Percentiles rank a stretch among this genome's conserved stretches.
These are phyloP conservation scores for Lachnellula willkommii DNA, from an alignment of 2,329 filamentous ascomycete species.

Conservation along the genomic window DNA sequence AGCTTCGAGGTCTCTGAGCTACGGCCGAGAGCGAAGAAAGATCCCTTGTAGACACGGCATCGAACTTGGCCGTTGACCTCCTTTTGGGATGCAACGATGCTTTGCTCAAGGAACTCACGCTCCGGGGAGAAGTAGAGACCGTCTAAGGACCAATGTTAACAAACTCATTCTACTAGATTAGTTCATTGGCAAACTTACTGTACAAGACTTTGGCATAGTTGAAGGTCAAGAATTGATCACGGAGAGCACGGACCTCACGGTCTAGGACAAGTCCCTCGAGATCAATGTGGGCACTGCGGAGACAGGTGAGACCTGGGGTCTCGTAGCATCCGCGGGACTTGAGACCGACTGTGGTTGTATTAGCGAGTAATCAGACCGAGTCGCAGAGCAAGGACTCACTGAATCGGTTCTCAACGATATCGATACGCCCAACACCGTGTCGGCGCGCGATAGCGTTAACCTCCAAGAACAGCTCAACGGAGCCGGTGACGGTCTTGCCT, in stretches of 20 bases:
- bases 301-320: conserved; percentile 30
- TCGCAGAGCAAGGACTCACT: conserved; percentile 26
- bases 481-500: conserved; percentile 59
- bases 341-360: conserved; percentile 49
- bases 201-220: conserved; percentile 54
- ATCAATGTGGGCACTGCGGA: conserved; percentile 42
- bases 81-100: conserved; percentile 55
- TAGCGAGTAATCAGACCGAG: background rate
- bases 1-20: conserved; percentile 62
- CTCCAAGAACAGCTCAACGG: conserved; percentile 66
- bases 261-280: conserved; percentile 64
- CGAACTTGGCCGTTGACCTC: conserved; percentile 58
- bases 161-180: background rate
- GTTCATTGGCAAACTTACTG: conserved; percentile 30
- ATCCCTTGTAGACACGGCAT: conserved; percentile 62
- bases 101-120: conserved; percentile 65
- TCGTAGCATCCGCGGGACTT: conserved; percentile 82
- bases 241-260: conserved; percentile 61
- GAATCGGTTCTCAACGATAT: conserved; percentile 79
- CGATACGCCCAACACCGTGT: conserved; percentile 73
- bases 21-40: conserved; percentile 53
- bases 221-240: conserved; percentile 65
- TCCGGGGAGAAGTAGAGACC: conserved; percentile 64
- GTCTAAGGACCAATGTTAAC: conserved; percentile 27
- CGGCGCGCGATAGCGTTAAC: conserved; percentile 66